Conservation (phyloP, 2,329 filamentous ascomycete genomes). For the Aureobasidium namibiae region DNA sequence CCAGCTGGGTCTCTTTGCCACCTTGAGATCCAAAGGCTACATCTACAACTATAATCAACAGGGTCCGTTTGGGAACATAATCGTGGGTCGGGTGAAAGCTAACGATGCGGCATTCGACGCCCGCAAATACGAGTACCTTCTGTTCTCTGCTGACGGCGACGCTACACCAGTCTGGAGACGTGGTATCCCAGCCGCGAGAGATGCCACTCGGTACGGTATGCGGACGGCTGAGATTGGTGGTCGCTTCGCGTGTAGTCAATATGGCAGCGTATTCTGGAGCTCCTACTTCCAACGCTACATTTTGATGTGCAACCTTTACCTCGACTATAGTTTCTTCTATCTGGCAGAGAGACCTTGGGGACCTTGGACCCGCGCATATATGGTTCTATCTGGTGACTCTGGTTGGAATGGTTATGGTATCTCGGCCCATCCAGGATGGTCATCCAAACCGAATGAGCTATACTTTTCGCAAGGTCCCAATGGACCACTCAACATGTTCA, state of each 20-base stretch:
- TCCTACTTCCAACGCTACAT: conserved; percentile 8
- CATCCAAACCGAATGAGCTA: neutral
- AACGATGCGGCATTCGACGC: conserved; percentile 7
- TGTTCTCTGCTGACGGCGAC: neutral
- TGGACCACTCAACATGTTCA: conserved; percentile 12
- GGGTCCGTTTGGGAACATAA: conserved; percentile 7
- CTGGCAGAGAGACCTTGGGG: conserved; percentile 8
- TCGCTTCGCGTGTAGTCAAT: conserved; percentile 1
- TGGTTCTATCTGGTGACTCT: neutral
- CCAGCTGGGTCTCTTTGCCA: neutral
- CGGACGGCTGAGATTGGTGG: neutral
- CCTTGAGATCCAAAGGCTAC: neutral
- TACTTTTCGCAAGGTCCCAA: conserved; percentile 10
- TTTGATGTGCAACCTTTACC: conserved; percentile 8
- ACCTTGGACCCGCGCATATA: conserved; percentile 5
- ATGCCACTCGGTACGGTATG: neutral
- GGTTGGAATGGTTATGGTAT: conserved; percentile 2
- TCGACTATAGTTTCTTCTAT: conserved; percentile 1
- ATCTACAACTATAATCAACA: conserved; percentile 11
- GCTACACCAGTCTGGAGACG: neutral
- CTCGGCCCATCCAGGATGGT: conserved; percentile 5
- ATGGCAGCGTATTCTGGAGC: conserved; percentile 10
- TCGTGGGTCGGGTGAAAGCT: conserved; percentile 10
- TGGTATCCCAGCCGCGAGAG: neutral
- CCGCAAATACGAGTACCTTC: conserved; percentile 7